Conservation (phyloP, 768 basidiomycete genomes). For the Boletus rubroflammeus region DNA sequence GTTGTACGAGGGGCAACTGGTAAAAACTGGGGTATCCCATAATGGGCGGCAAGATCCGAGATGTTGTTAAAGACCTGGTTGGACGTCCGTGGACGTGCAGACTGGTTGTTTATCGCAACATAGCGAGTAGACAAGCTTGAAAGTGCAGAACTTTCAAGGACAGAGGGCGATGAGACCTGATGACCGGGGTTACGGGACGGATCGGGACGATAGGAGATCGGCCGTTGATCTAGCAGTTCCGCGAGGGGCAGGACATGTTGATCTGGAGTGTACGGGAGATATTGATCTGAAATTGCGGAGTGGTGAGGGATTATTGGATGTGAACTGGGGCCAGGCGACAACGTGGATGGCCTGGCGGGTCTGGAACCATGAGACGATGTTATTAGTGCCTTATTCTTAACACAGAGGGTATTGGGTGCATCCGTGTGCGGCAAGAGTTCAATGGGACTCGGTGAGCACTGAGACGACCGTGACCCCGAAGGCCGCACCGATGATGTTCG, state of each 20-base stretch:
- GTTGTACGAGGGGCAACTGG: constrained; percentile 65
- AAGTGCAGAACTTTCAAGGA: constrained; percentile 52
- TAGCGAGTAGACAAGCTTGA: constrained; percentile 50
- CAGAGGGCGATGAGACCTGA: constrained; percentile 35
- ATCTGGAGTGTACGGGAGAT: constrained; percentile 31
- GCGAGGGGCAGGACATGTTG: constrained; percentile 44
- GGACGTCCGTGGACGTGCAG: constrained; percentile 66
- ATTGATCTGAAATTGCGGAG: constrained; percentile 49
- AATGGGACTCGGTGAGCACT: constrained; percentile 23
- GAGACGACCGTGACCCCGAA: constrained; percentile 19
- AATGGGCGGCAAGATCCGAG: constrained; percentile 68
- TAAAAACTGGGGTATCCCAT: constrained; percentile 73
- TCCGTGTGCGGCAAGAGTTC: constrained; percentile 20
- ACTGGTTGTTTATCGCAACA: constrained; percentile 54
- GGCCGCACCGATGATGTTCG: constrained; percentile 31
- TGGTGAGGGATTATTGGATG: constrained; percentile 25
- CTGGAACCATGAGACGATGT: constrained; percentile 45
- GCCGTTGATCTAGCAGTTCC: constrained; percentile 42
- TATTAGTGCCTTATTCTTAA: constrained; percentile 46
- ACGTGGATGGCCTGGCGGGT: constrained; percentile 47
- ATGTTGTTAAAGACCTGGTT: constrained; percentile 59
- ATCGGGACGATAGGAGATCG: constrained; percentile 38
- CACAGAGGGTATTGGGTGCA: constrained; percentile 22
- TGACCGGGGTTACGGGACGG: constrained; percentile 39
- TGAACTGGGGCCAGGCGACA: constrained; percentile 41